phyloP scores from a whole-genome alignment of 2,329 filamentous ascomycete species.

The Fusarium sulawesiense region DNA sequence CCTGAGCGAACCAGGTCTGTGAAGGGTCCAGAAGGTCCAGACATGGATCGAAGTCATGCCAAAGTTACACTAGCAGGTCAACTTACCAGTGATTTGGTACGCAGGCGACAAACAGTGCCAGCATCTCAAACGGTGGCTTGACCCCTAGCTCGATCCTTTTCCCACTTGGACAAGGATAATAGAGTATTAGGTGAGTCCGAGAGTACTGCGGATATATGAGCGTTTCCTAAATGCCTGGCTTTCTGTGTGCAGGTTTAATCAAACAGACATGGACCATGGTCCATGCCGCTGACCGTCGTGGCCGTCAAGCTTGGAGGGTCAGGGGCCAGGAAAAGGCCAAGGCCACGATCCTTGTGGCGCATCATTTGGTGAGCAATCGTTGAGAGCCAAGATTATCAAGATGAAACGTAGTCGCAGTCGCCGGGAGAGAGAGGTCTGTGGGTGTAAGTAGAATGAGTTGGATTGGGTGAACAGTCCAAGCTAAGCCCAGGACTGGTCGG shows the following conservation, averaged over 20 bases:
- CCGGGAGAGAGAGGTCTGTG: not conserved
- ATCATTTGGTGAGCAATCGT: slow-evolving; percentile 19
- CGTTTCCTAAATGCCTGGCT: not conserved
- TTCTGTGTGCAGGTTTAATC: slow-evolving; percentile 17
- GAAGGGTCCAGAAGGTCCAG: not conserved
- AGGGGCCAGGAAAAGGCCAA: slow-evolving; percentile 7
- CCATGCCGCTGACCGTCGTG: slow-evolving; percentile 8
- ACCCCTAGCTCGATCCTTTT: slow-evolving; percentile 26
- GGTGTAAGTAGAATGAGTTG: slow-evolving; percentile 6
- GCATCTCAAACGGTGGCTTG: slow-evolving; percentile 42
- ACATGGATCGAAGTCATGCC: slow-evolving; percentile 8
- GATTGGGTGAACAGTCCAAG: slow-evolving; percentile 8
- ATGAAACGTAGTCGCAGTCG: slow-evolving; percentile 29
- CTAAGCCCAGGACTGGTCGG: not conserved
- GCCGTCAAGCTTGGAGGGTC: slow-evolving; percentile 14
- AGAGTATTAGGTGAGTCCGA: not conserved
- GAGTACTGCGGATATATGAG: not conserved
- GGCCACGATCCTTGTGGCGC: slow-evolving; percentile 25
- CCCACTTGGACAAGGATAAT: slow-evolving; percentile 10
- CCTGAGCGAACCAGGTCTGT: not conserved
- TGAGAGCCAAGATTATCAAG: slow-evolving; percentile 34
- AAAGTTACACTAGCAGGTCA: slow-evolving; percentile 32
- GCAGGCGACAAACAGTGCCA: slow-evolving; percentile 23
- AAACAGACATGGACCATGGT: slow-evolving; percentile 12
- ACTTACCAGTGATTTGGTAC: slow-evolving; percentile 10